Base-by-base conservation (phyloP, 805 yeast genomes). In the Saccharomycopsis sp. region DNA sequence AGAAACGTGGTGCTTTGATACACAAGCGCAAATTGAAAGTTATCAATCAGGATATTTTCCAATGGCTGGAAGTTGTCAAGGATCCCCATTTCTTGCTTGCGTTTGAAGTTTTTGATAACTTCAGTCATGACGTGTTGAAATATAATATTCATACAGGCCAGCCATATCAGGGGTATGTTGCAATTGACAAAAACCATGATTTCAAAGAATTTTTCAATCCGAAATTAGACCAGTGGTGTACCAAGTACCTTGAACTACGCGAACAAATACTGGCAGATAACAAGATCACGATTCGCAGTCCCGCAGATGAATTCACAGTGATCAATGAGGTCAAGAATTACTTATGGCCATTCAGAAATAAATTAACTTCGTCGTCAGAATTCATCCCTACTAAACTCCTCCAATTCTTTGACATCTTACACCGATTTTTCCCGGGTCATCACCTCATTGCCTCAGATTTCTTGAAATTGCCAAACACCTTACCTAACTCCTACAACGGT, bases 71-170 rank as follows among this genome's bases (percentile, higher is more conserved):
- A 22, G 57, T 60, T 2, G 80, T 79, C 4, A 60, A 64, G 4
- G 79, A 79, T 33, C 87, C 85, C 1, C 83, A 93, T 53, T 85
- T 77, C 56, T 79, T 86, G 52, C 68, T 86, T 39, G 94, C 90
- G 0, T 62, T 85, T 45, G 95, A 87, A 56, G 93, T 86, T 5
- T 77, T 87, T 59, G 95, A 86, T 60, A 86, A 85, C 56, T 75
- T 87, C 51, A 71, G 93, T 2, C 96, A 86, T 61, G 95, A 86
- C 57, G 74, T 83, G 22, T 72, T 86, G 3, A 70, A 90, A 28
- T 86, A 84, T 58, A 94, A 86, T 55, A 73, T 78, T 47, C 54
- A 63, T 6, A 76, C 87, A 0, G 75, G 79, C 4, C 68, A 71
- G 51, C 90, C 94, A 0, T 70, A 74, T 51, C 93, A 86, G 59